These are phyloP conservation scores for Aspergillus ochraceoroseus DNA, from an alignment of 2,329 filamentous ascomycete species.

Conservation along the genomic window DNA sequence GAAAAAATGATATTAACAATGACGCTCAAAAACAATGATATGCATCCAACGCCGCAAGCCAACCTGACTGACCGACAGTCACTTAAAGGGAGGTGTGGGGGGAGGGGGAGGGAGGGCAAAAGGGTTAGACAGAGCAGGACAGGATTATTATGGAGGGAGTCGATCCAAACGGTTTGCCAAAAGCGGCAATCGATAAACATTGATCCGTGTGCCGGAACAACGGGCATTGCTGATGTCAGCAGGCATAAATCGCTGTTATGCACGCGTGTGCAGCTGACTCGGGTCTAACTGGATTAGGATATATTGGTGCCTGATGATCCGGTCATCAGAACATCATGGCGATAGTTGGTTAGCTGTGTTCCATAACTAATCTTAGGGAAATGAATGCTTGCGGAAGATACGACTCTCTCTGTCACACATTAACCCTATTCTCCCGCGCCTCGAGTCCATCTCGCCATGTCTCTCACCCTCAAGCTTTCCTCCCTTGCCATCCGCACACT, in stretches of 20 bases:
- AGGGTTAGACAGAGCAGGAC: constrained; percentile 22
- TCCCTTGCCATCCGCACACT: constrained; percentile 61
- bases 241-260: constrained; percentile 16
- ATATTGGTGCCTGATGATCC: constrained; percentile 15
- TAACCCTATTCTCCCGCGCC: neutral
- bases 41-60: constrained; percentile 29
- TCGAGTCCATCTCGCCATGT: constrained; percentile 45
- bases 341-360: too few species aligned
- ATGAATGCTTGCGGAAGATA: too few species aligned
- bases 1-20: constrained; percentile 17
- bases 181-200: constrained; percentile 42
- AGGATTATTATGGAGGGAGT: too few species aligned
- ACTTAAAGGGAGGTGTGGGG: constrained; percentile 16
- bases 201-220: constrained; percentile 26
- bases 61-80: constrained; percentile 17
- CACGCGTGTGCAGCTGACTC: constrained; percentile 12
- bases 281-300: constrained; percentile 4
- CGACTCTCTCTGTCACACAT: too few species aligned
- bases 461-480: constrained; percentile 61
- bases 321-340: constrained; percentile 11
- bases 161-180: constrained; percentile 27
- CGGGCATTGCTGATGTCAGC: constrained; percentile 26
- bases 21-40: constrained; percentile 27
- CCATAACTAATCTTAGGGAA: too few species aligned
- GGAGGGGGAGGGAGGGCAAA: constrained; percentile 6